Evolutionary conservation across 2,329 filamentous ascomycete species (phyloP), one percentile per base, ranked within the genome.

Genomic region (Fusarium euwallaceae): DNA sequence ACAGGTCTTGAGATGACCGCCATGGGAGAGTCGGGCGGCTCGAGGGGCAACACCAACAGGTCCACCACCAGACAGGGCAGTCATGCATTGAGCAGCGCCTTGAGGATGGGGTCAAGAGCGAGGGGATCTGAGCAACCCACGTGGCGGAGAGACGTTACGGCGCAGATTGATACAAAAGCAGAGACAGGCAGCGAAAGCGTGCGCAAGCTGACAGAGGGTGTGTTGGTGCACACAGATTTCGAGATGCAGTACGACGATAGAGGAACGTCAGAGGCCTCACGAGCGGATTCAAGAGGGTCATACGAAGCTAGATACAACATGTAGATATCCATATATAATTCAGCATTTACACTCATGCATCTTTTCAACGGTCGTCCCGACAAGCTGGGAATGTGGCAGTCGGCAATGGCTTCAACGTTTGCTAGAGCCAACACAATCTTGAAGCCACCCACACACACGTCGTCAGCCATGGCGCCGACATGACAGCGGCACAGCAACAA

Each of bases 191-290:
- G 76, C 3, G 76, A 78, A 5, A 78, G 76, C 14, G 74, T 78
- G 16, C 61, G 67, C 10, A 78, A 78, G 43, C 34, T 78, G 48
- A 78, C 76, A 0, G 76, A 78, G 17, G 76, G 76, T 0, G 76
- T 78, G 0, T 60, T 78, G 53, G 76, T 78, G 1, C 72, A 70
- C 12, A 70, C 69, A 1, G 76, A 78, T 20, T 78, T 78, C 16
- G 76, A 78, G n/a, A 61, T 76, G 48, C 74, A 71, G 39, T 78
- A 78, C 51, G 74, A 78, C 11, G 76, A 76, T 0, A 66, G 69
- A 32, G 64, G 75, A 20, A 29, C 24, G 10, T 72, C 70, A 7
- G 59, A 45, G 4, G 7, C 45, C 39, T 73, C 75, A 1, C 17
- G 71, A 0, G 66, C 71, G 2, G 74, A 75, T 12, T 78, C 76